These are phyloP conservation scores for Camelina hispida DNA, from an alignment of 345 rosid genomes.

Conservation along the genomic window DNA sequence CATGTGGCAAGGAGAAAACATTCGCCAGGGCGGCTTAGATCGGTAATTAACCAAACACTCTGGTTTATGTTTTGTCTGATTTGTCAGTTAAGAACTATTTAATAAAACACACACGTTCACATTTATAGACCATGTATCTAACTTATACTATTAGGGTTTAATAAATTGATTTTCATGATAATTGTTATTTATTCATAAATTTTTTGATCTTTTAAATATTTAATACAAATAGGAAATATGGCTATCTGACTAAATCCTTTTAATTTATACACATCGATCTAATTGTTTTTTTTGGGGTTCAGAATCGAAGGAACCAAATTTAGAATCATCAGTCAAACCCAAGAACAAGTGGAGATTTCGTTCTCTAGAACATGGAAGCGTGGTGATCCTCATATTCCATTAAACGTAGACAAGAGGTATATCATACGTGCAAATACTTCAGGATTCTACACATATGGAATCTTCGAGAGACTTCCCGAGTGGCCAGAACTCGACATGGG, in stretches of 20 bases:
- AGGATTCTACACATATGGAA: slow-evolving; percentile 85
- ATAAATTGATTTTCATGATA: not conserved
- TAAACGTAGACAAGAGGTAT: slow-evolving; percentile 69
- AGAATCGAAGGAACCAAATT: slow-evolving; percentile 58
- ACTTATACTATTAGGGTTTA: not conserved
- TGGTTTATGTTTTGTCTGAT: slow-evolving; percentile 9
- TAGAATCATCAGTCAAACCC: slow-evolving; percentile 51
- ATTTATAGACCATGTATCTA: slow-evolving; percentile 1
- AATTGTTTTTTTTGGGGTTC: not conserved
- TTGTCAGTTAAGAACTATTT: slow-evolving; percentile 3
- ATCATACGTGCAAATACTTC: slow-evolving; percentile 65
- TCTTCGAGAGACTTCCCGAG: slow-evolving; percentile 66
- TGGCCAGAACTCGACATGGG: slow-evolving; percentile 83
- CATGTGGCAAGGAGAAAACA: slow-evolving; percentile 38
- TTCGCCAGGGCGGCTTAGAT: slow-evolving; percentile 24
- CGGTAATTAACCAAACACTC: slow-evolving; percentile 29
- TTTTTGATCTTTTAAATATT: not conserved
- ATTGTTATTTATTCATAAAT: not conserved
- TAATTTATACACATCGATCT: not conserved
- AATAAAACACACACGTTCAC: slow-evolving; percentile 25
- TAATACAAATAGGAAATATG: not conserved
- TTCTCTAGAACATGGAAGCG: slow-evolving; percentile 58
- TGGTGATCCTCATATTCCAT: slow-evolving; percentile 52
- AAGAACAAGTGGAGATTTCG: slow-evolving; percentile 68
- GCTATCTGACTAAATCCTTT: not conserved